Evolutionary conservation across 164 flowering plant genomes (phyloP), one percentile per base, ranked within the genome.

Genomic region (Macadamia integrifolia): DNA sequence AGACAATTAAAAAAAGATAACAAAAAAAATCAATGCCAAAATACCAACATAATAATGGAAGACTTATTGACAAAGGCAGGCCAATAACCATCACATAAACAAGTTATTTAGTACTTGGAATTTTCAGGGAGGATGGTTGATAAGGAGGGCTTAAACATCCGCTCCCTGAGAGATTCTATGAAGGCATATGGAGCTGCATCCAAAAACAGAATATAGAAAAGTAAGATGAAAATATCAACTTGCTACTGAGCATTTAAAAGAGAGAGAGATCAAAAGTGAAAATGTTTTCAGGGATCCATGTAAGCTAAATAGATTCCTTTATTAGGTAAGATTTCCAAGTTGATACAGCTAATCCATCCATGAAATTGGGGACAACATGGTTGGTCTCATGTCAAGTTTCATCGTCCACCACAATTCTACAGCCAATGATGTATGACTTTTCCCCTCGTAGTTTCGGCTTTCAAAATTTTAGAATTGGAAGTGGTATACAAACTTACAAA

Each of bases 111-210:
- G 11, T 88, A 94, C 98, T 86, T 92, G 57, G 83, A 68, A 76
- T 78, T 87, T 69, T 92, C 97, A 68, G 81, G 66, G 49, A 94
- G 81, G 64, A 94, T 89, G 60, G 90, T 87, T 72, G 97, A 87
- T 77, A 94, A 82, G 44, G 99, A 66, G 57, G 99, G 99, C 83
- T 94, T 94, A 80, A 94, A 94, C 97, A 94, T 92, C 69, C 91
- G 81, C 70, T 94, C 97, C 72, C 97, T 83, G 61, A 92, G 84
- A 11, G 91, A 87, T 76, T 92, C 99, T 40, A 92, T 85, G 72
- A 94, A 90, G 67, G 96, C 95, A 76, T 83, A 79, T 64, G 97
- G 95, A 74, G 88, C 99, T 94, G 92, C 68, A 68, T 59, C 8
- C 11, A 52, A 70, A 62, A 18, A n/a, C 5, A 15, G 18, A 29